Evolutionary conservation across 352 stramenopile genomes (phyloP).

Genomic region (Globisporangium mamillatum): DNA sequence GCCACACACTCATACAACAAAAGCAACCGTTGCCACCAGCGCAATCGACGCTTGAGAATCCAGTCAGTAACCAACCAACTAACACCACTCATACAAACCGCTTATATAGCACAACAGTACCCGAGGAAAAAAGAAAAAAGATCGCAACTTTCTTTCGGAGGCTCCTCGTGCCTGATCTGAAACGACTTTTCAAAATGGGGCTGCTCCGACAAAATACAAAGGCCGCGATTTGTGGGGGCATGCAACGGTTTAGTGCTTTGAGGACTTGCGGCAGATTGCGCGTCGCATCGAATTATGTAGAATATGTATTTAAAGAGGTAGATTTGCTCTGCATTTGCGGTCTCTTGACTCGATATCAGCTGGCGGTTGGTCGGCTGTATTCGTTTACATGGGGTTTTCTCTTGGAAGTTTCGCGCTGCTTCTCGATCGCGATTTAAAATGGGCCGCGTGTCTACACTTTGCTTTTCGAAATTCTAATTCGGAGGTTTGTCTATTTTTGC

Average conservation of each 20-base stretch:
- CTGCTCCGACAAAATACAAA: not conserved
- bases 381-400: not conserved
- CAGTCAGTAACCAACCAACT: not conserved
- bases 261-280: not conserved
- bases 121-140: not conserved
- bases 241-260: not conserved
- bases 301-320: not conserved
- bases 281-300: not conserved
- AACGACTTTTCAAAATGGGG: slow-evolving; percentile 10
- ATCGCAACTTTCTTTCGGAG: slow-evolving; percentile 7
- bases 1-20: not conserved
- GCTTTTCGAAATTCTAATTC: not conserved
- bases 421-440: slow-evolving; percentile 6
- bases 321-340: no score
- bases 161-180: slow-evolving; percentile 5
- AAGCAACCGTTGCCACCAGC: not conserved
- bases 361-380: not conserved
- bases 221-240: not conserved
- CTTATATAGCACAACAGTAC: not conserved
- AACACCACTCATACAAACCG: not conserved
- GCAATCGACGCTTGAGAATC: not conserved
- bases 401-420: not conserved
- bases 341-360: no score
- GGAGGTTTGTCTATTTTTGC: slow-evolving; percentile 1
- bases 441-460: slow-evolving; percentile 1